Conservation (phyloP, 2,329 filamentous ascomycete genomes). For the Podosphaera fusca region DNA sequence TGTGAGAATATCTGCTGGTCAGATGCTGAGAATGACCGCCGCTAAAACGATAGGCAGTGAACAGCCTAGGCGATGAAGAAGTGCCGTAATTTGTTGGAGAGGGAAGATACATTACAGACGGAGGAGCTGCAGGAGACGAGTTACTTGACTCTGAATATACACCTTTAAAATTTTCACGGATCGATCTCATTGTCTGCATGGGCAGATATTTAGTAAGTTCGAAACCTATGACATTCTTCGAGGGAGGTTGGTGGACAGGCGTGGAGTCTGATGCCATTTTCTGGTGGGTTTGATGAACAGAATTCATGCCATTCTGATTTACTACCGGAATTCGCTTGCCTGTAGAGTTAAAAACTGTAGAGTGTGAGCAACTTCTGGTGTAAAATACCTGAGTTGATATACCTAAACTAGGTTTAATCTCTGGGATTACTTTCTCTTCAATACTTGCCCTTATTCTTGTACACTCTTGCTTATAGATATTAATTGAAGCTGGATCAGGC, state of each 20-base stretch:
- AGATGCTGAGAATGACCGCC: slow-evolving; percentile 11
- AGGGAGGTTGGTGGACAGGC: slow-evolving; percentile 22
- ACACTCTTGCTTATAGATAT: neutral
- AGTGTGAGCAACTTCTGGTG: too few species aligned
- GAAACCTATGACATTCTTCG: slow-evolving; percentile 3
- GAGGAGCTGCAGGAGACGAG: slow-evolving; percentile 26
- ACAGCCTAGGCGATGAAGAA: slow-evolving; percentile 9
- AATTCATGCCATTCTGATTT: neutral
- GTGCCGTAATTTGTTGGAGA: neutral
- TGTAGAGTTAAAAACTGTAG: too few species aligned
- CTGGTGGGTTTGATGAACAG: neutral
- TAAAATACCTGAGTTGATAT: too few species aligned
- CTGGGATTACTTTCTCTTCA: neutral
- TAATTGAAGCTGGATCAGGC: neutral
- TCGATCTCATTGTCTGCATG: slow-evolving; percentile 9
- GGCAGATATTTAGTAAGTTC: slow-evolving; percentile 6
- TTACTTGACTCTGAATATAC: slow-evolving; percentile 30
- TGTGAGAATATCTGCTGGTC: slow-evolving; percentile 12
- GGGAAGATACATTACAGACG: neutral
- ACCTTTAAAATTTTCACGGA: slow-evolving; percentile 26
- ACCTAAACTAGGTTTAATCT: neutral
- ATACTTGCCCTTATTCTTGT: neutral
- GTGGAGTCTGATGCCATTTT: neutral
- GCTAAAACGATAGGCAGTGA: slow-evolving; percentile 8
- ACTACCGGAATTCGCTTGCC: too few species aligned